Conservation (phyloP, 2,329 filamentous ascomycete species). For the Pezicula radicicola region DNA sequence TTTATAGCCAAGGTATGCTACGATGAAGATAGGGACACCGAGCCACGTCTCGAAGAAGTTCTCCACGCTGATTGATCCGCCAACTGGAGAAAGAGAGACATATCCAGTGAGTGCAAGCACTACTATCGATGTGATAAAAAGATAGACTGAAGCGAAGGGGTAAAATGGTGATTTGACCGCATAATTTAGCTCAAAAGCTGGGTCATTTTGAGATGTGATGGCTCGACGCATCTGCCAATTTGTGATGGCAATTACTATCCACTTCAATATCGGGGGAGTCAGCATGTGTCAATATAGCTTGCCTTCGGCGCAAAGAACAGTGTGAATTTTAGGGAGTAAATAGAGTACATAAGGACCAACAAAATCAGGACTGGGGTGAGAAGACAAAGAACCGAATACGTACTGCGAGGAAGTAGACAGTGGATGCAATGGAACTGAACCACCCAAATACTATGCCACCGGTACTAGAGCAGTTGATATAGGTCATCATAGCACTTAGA, state of each 20-base stretch:
- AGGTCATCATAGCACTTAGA: constrained; percentile 1
- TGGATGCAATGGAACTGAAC: neutral
- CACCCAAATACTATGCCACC: neutral
- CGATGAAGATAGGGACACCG: neutral
- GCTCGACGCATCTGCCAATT: neutral
- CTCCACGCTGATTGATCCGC: neutral
- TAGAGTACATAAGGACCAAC: too few species aligned
- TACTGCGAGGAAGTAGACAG: neutral
- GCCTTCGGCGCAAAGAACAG: too few species aligned
- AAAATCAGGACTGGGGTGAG: too few species aligned
- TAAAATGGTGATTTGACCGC: neutral
- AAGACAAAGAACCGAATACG: too few species aligned
- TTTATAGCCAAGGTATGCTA: neutral
- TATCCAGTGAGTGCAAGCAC: neutral
- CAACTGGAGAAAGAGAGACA: neutral
- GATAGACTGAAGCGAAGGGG: neutral
- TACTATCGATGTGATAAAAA: neutral
- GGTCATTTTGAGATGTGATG: neutral
- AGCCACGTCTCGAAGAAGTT: neutral
- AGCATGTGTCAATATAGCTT: too few species aligned
- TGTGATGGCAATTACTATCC: neutral
- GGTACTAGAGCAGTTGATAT: constrained; percentile 1
- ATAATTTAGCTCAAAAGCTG: neutral
- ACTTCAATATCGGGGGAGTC: neutral
- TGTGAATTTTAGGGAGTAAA: too few species aligned